Conservation (phyloP, 768 basidiomycete species). For the Psilocybe cyanescens region DNA sequence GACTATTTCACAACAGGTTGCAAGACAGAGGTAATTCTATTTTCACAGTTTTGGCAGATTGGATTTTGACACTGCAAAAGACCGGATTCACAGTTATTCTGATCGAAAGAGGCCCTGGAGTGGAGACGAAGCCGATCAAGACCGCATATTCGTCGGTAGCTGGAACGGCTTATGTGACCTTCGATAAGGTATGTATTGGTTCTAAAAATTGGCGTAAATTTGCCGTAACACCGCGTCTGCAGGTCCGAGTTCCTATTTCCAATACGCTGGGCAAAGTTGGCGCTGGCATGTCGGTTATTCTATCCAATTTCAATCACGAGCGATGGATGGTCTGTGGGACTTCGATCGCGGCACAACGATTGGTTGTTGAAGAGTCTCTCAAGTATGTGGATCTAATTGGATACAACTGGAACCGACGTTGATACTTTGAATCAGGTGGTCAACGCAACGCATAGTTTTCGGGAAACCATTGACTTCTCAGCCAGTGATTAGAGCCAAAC, state of each 20-base stretch:
- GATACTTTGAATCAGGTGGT: slow-evolving; percentile 61
- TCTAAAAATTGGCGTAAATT: slow-evolving; percentile 7
- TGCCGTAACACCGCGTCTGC: slow-evolving; percentile 3
- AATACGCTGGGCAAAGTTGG: slow-evolving; percentile 90
- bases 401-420: slow-evolving; percentile 4
- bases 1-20: slow-evolving; percentile 87
- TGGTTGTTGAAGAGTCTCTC: slow-evolving; percentile 87
- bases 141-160: slow-evolving; percentile 92
- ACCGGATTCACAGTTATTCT: slow-evolving; percentile 78
- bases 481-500: slow-evolving; percentile 86
- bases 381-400: slow-evolving; percentile 52
- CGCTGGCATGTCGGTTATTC: slow-evolving; percentile 79
- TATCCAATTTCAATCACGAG: slow-evolving; percentile 90
- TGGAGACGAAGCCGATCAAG: slow-evolving; percentile 89
- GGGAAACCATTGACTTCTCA: slow-evolving; percentile 84
- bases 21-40: slow-evolving; percentile 59
- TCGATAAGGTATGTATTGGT: slow-evolving; percentile 54
- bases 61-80: slow-evolving; percentile 33
- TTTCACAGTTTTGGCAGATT: neutral
- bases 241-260: slow-evolving; percentile 78
- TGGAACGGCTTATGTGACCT: slow-evolving; percentile 86
- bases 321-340: slow-evolving; percentile 85
- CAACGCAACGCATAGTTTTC: slow-evolving; percentile 87
- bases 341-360: slow-evolving; percentile 74
- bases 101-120: slow-evolving; percentile 68